Percentiles rank a stretch among this genome's conserved stretches.
Conservation (phyloP, 2,329 filamentous ascomycete species). For the Pseudogymnoascus sp. region DNA sequence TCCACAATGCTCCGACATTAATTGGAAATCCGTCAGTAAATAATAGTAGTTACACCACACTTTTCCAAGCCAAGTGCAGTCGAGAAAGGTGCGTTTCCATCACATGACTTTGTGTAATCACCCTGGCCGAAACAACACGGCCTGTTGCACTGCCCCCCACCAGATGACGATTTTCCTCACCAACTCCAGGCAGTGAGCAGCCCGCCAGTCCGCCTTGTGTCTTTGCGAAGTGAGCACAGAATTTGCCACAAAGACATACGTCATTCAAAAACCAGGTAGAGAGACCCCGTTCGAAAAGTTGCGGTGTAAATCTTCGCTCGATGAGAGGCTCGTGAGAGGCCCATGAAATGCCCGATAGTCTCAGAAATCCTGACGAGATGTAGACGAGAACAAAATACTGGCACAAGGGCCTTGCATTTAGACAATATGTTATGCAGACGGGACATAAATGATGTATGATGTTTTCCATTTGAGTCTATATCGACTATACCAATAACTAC, state of each 20-base stretch:
- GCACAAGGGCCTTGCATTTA: not conserved
- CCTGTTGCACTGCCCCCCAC: not conserved
- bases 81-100: not conserved
- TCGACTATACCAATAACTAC: not conserved
- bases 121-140: not conserved
- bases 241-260: not conserved
- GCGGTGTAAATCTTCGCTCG: not conserved
- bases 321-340: not conserved
- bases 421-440: not conserved
- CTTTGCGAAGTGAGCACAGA: not conserved
- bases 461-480: conserved; percentile 3
- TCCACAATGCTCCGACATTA: not conserved
- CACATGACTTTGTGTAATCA: not conserved
- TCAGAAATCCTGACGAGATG: not conserved
- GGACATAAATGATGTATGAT: not conserved
- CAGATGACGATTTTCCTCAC: not conserved
- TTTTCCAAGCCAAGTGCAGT: not conserved
- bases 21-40: not conserved
- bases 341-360: not conserved
- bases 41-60: not conserved
- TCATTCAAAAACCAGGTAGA: not conserved
- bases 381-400: not conserved
- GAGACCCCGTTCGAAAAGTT: not conserved
- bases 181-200: not conserved
- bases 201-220: not conserved